Percentiles rank a stretch among this genome's conserved stretches.
Conservation (phyloP, 805 yeast species). For the fission yeast (Schizosaccharomyces pombe) region ASM294v3 CU329670.1:3256001-3256500, state of each 20-base stretch:
- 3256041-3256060: neutral
- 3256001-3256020: neutral
- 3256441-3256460: too few species aligned
- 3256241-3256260: too few species aligned
- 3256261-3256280: neutral
- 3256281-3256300: neutral
- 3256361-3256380: too few species aligned
- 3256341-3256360: neutral
- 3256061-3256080: neutral
- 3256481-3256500: too few species aligned
- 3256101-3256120: conserved; percentile 3
- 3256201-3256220: too few species aligned
- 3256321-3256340: neutral
- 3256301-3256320: neutral
- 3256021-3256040: neutral
- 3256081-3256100: neutral
- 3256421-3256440: too few species aligned
- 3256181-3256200: neutral
- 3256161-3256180: neutral
- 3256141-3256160: neutral
- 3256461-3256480: too few species aligned
- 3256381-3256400: too few species aligned
- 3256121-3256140: neutral
- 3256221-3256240: too few species aligned
- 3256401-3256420: too few species aligned